A percentile compares a stretch with the other conserved stretches of the same genome.
These are phyloP conservation scores for Kernera saxatilis DNA, from an alignment of 345 rosid genomes.

Conservation along the genomic window DNA sequence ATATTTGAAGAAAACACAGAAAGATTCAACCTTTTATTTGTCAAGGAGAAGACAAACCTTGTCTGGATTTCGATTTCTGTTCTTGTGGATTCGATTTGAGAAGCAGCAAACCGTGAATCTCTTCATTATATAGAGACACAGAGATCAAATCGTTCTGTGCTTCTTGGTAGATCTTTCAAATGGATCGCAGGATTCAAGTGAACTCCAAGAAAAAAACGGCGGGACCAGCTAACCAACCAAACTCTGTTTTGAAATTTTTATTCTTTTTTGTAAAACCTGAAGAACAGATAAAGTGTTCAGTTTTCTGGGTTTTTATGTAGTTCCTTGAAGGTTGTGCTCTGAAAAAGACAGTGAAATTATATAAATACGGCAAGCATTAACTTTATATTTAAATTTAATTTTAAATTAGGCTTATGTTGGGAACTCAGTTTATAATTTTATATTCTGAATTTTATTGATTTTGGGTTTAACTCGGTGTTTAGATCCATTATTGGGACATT, in stretches of 20 bases:
- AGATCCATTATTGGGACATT: too few relatives aligned
- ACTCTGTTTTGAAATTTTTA: conserved; percentile 1
- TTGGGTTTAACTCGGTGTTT: too few relatives aligned
- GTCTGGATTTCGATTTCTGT: background rate
- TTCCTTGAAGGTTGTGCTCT: background rate
- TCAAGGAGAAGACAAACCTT: conserved; percentile 13
- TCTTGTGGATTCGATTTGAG: conserved; percentile 16
- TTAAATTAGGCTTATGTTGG: background rate
- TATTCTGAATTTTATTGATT: too few relatives aligned
- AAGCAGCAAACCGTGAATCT: conserved; percentile 22
- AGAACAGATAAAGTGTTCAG: background rate
- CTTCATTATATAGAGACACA: conserved; percentile 29
- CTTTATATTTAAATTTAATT: background rate
- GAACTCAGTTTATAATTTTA: background rate
- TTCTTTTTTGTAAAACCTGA: background rate
- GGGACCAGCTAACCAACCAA: conserved; percentile 33
- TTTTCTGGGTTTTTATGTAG: background rate
- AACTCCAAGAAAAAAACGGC: conserved; percentile 29
- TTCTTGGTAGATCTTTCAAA: conserved; percentile 8
- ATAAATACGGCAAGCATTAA: background rate
- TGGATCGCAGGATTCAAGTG: conserved; percentile 25
- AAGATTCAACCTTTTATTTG: background rate
- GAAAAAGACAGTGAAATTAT: background rate
- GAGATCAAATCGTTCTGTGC: background rate
- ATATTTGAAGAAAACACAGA: background rate